Base-by-base conservation (phyloP, 2,329 filamentous ascomycete genomes). In the Claviceps arundinis region DNA sequence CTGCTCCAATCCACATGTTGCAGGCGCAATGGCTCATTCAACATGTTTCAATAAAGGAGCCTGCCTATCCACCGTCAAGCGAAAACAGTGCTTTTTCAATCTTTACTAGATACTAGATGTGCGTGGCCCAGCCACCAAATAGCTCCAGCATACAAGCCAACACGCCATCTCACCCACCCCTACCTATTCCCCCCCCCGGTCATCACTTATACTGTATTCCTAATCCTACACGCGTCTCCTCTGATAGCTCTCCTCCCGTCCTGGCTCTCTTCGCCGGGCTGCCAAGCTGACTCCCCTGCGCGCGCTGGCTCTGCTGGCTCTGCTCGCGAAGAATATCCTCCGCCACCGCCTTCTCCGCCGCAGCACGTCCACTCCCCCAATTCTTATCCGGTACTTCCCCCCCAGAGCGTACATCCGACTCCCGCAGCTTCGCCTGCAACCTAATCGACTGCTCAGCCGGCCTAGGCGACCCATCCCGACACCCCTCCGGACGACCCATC, bases 391-490 rank as follows among this genome's bases (percentile, higher is more conserved):
- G 50, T 1, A 67, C 70, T 14, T 68, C 69, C 13, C 66, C 63
- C 4, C 57, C 71, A n/a, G 43, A 7, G 8, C 13, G 71, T 11
- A 16, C 1, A n/a, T 17, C 68, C 4, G 72, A 70, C 53, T 34
- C 30, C 30, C 76, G 71, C 1, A 78, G 61, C 59, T 71, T 76
- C n/a, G 75, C 73, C 58, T 79, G 75, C 56, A 77, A 64, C 54
- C 70, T 71, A 5, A 68, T 70, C 22, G 70, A 69, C 59, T 58
- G 59, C 55, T 77, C 75, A 2, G 66, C 63, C 14, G 72, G 68
- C 1, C 64, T 64, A 1, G 73, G 72, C 8, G 72, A 73, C 17
- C 57, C 70, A 46, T 75, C 72, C 26, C 70, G 66, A 14, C 70
- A 73, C 6, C 63, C 69, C 2, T 64, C 64, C 1, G 73, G 70